phyloP scores from a whole-genome alignment of 192 early-diverging fungal genomes.

The Backusella tuberculispora region DNA sequence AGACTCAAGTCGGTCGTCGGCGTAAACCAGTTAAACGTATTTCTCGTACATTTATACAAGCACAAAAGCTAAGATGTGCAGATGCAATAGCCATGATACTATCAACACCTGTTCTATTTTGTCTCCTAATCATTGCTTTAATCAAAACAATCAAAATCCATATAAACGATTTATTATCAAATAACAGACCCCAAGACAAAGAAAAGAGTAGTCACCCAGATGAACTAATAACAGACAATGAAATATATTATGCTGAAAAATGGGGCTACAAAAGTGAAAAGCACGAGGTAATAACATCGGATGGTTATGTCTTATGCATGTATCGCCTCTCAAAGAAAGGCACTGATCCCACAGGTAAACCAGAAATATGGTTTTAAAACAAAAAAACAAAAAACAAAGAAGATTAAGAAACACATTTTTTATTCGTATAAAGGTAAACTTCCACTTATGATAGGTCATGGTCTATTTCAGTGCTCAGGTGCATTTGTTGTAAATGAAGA shows the following conservation, averaged over 20 bases:
- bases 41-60: background rate
- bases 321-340: constrained; percentile 21
- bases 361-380: background rate
- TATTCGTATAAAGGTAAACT: constrained; percentile 49
- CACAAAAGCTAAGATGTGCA: background rate
- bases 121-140: background rate
- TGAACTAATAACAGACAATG: constrained; percentile 29
- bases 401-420: too few relatives aligned
- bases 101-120: constrained; percentile 4
- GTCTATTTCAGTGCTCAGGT: constrained; percentile 92
- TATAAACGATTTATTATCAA: background rate
- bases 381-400: background rate
- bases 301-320: constrained; percentile 29
- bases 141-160: background rate
- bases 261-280: constrained; percentile 35
- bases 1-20: background rate
- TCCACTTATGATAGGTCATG: constrained; percentile 94
- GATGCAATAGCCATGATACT: background rate
- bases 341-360: background rate
- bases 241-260: constrained; percentile 26
- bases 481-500: constrained; percentile 82
- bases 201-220: background rate
- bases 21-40: background rate
- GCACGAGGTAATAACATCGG: constrained; percentile 26
- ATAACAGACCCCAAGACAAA: background rate